These are phyloP conservation scores for Kockiozyma suomiensis DNA, from an alignment of 805 yeast genomes.

Conservation along the genomic window DNA sequence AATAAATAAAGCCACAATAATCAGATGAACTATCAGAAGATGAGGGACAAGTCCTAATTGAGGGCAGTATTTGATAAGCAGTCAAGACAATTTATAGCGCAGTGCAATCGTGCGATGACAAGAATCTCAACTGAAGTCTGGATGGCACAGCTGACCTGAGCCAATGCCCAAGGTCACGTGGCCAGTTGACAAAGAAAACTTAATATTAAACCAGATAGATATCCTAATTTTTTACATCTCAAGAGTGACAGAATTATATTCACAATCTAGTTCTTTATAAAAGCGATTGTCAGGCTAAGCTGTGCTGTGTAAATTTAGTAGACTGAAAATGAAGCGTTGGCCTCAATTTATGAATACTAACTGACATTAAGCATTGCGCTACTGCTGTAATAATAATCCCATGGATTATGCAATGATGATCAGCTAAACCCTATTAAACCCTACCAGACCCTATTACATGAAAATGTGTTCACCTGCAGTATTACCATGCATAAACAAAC, in stretches of 20 bases:
- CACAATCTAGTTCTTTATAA: neutral
- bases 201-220: too few species aligned
- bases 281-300: neutral
- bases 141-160: slow-evolving; percentile 17
- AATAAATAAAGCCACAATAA: neutral
- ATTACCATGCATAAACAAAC: too few species aligned
- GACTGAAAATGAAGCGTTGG: too few species aligned
- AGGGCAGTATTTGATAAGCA: neutral
- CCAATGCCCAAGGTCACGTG: slow-evolving; percentile 3
- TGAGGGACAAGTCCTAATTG: neutral
- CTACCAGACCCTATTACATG: neutral
- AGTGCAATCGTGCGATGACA: neutral
- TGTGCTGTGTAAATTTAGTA: too few species aligned
- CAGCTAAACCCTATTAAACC: too few species aligned
- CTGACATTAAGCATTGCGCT: neutral
- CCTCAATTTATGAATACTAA: too few species aligned
- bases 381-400: neutral
- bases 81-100: neutral
- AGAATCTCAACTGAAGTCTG: slow-evolving; percentile 1
- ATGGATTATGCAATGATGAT: neutral
- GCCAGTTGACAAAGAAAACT: too few species aligned
- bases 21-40: neutral
- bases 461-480: too few species aligned
- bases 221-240: too few species aligned
- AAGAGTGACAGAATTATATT: neutral